Evolutionary conservation across 148 eudicot genomes (phyloP), one percentile per base, ranked within the genome.

Genomic region (Salicornia ramosissima): DNA sequence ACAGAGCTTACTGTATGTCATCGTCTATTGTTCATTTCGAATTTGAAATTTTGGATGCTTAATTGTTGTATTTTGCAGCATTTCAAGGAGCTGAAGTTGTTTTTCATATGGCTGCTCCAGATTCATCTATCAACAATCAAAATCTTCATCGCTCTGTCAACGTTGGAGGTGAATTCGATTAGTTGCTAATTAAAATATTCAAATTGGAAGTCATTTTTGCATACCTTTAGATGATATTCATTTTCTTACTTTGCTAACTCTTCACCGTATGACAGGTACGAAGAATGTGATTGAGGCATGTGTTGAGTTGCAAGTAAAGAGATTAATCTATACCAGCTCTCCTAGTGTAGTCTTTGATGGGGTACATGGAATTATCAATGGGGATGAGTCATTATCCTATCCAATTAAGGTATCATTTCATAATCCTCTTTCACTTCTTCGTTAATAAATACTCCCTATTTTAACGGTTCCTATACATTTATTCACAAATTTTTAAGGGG

Each of bases 301-400:
- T 78, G 67, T 83, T 73, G 90, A 87, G 80, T 80, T 75, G 64
- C 89, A 90, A 73, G 86, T 93, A 26, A 93, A 93, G 81, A 77
- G 96, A 75, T 90, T 93, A 72, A 78, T 93, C 45, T 90, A 88
- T 72, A 93, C 98, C 29, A 93, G 98, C 84, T 93, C 98, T 67
- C 87, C 98, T 31, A 93, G 95, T 71, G 98, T 93, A 74, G 97
- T 93, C 71, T 90, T 90, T 75, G 98, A 93, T 80, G 98, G 98
- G 69, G 73, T 88, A 26, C 89, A 84, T 76, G 97, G 88, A 45
- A 86, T 87, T 45, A n/a, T 74, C 39, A 84, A 93, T 69, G 98
- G 92, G 11, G 84, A 90, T 64, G 98, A 93, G 75, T 81, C 89
- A 50, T 66, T 93, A 75, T 87, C 96, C n/a, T 93, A 90, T 83